phyloP scores from a whole-genome alignment of 1,139 yeast genomes.

The Waltiozyma sp. region DNA sequence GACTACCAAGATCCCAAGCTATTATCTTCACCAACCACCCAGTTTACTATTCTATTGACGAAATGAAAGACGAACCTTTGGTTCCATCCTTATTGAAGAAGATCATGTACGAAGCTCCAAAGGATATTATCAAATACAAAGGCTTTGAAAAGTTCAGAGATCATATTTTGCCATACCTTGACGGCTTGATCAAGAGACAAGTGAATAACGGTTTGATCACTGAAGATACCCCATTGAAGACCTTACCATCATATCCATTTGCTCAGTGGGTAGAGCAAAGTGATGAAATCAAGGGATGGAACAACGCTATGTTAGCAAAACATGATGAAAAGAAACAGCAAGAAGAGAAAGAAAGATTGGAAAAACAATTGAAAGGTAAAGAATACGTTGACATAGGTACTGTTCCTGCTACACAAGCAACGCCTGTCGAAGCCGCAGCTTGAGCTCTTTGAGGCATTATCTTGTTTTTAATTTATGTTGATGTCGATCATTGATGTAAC shows the following conservation, averaged over 20 bases:
- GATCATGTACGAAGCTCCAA: conserved; percentile 57
- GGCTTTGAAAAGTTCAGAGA: conserved; percentile 46
- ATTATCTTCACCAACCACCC: conserved; percentile 66
- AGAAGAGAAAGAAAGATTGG: not conserved
- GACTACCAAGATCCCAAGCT: conserved; percentile 53
- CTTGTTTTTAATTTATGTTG: not conserved
- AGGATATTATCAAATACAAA: conserved; percentile 52
- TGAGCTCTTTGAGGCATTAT: not conserved
- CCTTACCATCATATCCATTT: conserved; percentile 56
- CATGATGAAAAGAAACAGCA: conserved; percentile 10
- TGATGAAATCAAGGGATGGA: conserved; percentile 35
- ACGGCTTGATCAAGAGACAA: conserved; percentile 45
- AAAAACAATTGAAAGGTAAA: conserved; percentile 1
- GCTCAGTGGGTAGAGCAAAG: conserved; percentile 28
- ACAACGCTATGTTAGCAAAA: conserved; percentile 21
- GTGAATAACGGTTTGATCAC: conserved; percentile 41
- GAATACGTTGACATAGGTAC: not conserved
- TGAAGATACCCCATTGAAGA: conserved; percentile 47
- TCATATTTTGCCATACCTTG: conserved; percentile 48
- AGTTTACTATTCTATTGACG: conserved; percentile 55
- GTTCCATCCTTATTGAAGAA: conserved; percentile 57
- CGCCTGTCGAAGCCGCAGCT: conserved; percentile 1
- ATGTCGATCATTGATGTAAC: not conserved
- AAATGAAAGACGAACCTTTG: conserved; percentile 69
- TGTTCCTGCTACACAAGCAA: not conserved